phyloP scores from a whole-genome alignment of 768 basidiomycete genomes.

The Tephrocybe sp. region DNA sequence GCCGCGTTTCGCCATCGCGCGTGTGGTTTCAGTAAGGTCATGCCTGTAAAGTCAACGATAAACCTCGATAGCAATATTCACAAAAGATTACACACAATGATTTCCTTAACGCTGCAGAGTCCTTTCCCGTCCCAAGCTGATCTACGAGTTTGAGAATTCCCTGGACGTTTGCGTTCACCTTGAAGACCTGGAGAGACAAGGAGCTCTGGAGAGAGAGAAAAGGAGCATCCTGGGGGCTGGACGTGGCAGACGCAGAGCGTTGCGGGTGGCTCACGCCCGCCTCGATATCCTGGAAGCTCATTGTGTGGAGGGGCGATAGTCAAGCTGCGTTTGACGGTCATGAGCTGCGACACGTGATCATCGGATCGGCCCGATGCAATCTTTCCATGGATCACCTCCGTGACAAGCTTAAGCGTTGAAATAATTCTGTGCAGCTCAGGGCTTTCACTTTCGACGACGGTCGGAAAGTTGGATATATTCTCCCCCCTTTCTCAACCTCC shows the following conservation, averaged over 20 bases:
- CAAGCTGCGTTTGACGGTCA: background rate
- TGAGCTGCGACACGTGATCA: background rate
- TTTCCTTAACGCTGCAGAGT: constrained; percentile 78
- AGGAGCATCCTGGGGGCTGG: constrained; percentile 65
- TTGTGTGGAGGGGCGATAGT: constrained; percentile 20
- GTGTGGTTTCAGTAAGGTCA: constrained; percentile 91
- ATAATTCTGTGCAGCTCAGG: too few relatives aligned
- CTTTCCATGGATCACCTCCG: too few relatives aligned
- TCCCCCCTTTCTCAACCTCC: too few relatives aligned
- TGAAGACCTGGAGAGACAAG: constrained; percentile 92
- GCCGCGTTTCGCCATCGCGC: constrained; percentile 92
- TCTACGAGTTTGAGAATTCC: constrained; percentile 97
- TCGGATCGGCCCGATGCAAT: background rate
- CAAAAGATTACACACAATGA: constrained; percentile 66
- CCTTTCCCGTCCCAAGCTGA: constrained; percentile 83
- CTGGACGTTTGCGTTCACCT: constrained; percentile 97
- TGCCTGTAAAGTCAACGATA: constrained; percentile 50
- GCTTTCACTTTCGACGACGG: too few relatives aligned
- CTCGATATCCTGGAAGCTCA: constrained; percentile 62
- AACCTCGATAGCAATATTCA: background rate
- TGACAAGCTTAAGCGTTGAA: too few relatives aligned
- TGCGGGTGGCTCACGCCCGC: constrained; percentile 39
- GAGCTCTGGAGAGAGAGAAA: constrained; percentile 79
- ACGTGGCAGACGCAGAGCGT: constrained; percentile 30
- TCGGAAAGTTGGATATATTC: too few relatives aligned